These are phyloP conservation scores for Fusarium sp. DNA, from an alignment of 2,329 filamentous ascomycete species.

Conservation along the genomic window DNA sequence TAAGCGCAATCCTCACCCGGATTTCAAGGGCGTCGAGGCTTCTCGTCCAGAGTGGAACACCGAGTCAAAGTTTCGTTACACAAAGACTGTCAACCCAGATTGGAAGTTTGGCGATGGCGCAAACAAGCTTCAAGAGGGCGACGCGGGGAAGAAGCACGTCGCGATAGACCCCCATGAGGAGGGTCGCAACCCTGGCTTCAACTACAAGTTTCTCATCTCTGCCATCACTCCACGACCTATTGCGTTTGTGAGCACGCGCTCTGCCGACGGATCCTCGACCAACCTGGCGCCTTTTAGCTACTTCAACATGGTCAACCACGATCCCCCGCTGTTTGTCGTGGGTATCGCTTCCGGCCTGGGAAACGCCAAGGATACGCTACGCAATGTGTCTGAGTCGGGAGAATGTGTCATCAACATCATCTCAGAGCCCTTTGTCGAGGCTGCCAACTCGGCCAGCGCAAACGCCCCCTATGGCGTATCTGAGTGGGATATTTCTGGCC, in stretches of 20 bases:
- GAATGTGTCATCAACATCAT: constrained; percentile 93
- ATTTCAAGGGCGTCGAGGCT: constrained; percentile 80
- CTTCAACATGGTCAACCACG: constrained; percentile 85
- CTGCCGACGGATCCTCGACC: constrained; percentile 67
- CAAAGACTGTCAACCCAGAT: constrained; percentile 71
- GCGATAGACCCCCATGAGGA: constrained; percentile 84
- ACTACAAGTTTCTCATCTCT: constrained; percentile 94
- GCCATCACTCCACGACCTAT: constrained; percentile 87
- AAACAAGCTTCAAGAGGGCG: constrained; percentile 59
- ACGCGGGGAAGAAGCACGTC: constrained; percentile 67
- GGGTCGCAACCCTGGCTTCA: constrained; percentile 74
- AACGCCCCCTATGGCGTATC: constrained; percentile 81
- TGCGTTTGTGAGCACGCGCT: constrained; percentile 69
- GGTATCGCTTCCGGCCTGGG: constrained; percentile 60
- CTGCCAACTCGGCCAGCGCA: constrained; percentile 83
- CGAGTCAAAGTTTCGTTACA: constrained; percentile 62
- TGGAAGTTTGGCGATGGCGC: constrained; percentile 77
- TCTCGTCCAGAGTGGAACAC: constrained; percentile 71
- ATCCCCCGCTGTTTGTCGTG: constrained; percentile 84
- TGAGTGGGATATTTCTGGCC: constrained; percentile 83
- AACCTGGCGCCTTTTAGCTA: constrained; percentile 93
- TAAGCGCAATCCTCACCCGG: constrained; percentile 71
- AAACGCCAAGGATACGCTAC: constrained; percentile 81
- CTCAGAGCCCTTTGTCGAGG: constrained; percentile 85
- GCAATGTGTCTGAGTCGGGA: constrained; percentile 76